These are phyloP conservation scores for Pichia gijzeniarum DNA, from an alignment of 805 yeast species.

Conservation along the genomic window DNA sequence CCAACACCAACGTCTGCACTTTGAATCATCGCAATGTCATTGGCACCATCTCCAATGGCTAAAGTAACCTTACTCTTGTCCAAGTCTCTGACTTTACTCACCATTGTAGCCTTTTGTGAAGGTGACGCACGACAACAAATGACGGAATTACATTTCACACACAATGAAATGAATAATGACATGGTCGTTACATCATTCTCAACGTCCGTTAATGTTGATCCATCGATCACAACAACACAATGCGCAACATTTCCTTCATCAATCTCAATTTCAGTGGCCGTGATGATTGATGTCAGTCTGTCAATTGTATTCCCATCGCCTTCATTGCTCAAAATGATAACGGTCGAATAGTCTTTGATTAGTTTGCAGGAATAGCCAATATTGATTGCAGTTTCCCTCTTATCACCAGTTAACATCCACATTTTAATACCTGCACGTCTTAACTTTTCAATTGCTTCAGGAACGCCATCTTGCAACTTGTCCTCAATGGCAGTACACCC, in stretches of 20 bases:
- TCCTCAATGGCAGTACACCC: constrained; percentile 99
- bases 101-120: constrained; percentile 91
- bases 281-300: constrained; percentile 58
- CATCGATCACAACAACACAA: constrained; percentile 91
- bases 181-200: constrained; percentile 69
- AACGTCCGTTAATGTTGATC: constrained; percentile 69
- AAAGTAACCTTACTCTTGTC: constrained; percentile 70
- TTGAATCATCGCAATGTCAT: constrained; percentile 98
- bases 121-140: constrained; percentile 97
- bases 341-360: constrained; percentile 88
- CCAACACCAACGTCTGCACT: constrained; percentile 98
- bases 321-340: constrained; percentile 51
- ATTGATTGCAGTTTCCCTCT: constrained; percentile 94
- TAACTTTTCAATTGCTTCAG: constrained; percentile 87
- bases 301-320: constrained; percentile 29
- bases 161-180: constrained; percentile 75
- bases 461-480: constrained; percentile 93
- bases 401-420: constrained; percentile 99
- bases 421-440: constrained; percentile 88
- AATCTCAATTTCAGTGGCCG: constrained; percentile 70
- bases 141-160: constrained; percentile 83
- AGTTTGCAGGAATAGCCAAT: constrained; percentile 93
- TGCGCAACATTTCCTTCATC: constrained; percentile 78
- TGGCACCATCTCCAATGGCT: constrained; percentile 99
- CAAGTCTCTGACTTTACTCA: constrained; percentile 65